Base-by-base conservation (phyloP, 805 yeast genomes). In the Zygosaccharomyces bisporus region DNA sequence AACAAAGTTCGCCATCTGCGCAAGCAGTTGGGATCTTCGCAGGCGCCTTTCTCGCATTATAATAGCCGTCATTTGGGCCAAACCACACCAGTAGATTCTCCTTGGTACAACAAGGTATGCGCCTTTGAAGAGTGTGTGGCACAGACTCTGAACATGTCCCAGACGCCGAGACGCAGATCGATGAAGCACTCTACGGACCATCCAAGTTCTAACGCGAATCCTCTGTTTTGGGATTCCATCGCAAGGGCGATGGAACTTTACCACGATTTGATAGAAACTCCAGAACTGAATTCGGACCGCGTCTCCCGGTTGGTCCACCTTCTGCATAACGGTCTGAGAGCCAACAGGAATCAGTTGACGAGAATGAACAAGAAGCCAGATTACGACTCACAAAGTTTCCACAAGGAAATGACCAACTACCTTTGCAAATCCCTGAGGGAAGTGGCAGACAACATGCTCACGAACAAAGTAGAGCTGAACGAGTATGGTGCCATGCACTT, bases 331-430 rank as follows among this genome's bases (percentile, higher is more conserved):
- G 81, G 80, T 3, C 63, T 78, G 30, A 69, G 81, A 55, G 76
- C 77, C 20, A 77, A 77, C 55, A 71, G 82, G 58, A 63, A 71
- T 34, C 80, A 77, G 55, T 61, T 76, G 41, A 71, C 80, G 4
- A 73, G 77, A 55, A 66, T 78, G 61, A 71, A 76, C 47, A 77
- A 77, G 59, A 79, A 79, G 53, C 76, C 81, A 10, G 83, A 79
- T 57, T 75, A 77, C 52, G 83, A 79, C 48, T 74, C 79, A 20
- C 76, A 75, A 46, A 77, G 81, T 9, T 76, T 77, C 60, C 74
- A 70, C 47, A 74, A 71, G 41, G 77, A 76, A 52, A 75, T 76
- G 68, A 77, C 75, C 45, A 67, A 68, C 37, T 69, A 72, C 48
- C 64, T 79, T 29, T 71, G 77, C 44, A 65, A 68, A 41, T 75